phyloP scores from a whole-genome alignment of 2,329 filamentous ascomycete species.

The Cladosporium sp. region DNA sequence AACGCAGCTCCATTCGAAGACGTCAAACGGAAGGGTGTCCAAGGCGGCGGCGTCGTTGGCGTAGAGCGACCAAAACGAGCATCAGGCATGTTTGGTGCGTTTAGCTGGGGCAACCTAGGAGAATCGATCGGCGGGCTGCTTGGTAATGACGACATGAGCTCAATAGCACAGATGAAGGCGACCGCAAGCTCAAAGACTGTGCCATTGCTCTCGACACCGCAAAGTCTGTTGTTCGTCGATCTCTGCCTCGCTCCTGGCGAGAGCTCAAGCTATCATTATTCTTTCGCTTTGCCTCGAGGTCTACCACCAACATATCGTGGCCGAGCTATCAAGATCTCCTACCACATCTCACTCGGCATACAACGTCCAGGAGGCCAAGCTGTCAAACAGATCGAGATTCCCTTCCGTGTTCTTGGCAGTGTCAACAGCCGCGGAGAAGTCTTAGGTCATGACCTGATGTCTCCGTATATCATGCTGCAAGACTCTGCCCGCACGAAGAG shows the following conservation, averaged over 20 bases:
- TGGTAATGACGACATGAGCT: constrained; percentile 83
- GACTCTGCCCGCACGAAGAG: constrained; percentile 64
- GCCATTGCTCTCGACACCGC: constrained; percentile 87
- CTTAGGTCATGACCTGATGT: constrained; percentile 89
- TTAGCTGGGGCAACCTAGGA: constrained; percentile 85
- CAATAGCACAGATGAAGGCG: constrained; percentile 91
- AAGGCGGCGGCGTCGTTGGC: constrained; percentile 77
- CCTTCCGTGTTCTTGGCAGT: constrained; percentile 88
- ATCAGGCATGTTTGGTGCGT: constrained; percentile 73
- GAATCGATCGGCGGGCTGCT: constrained; percentile 84
- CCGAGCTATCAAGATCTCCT: constrained; percentile 88
- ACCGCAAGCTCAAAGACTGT: constrained; percentile 81
- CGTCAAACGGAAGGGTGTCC: constrained; percentile 90
- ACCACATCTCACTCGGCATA: constrained; percentile 86
- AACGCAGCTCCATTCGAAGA: constrained; percentile 89
- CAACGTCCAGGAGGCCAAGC: constrained; percentile 78
- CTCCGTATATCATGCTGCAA: constrained; percentile 81
- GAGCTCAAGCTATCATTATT: constrained; percentile 80
- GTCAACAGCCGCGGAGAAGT: constrained; percentile 87
- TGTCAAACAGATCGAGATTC: constrained; percentile 84
- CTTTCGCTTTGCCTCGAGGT: constrained; percentile 78
- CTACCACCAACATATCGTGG: constrained; percentile 89
- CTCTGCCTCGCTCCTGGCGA: constrained; percentile 82
- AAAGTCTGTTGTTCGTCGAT: constrained; percentile 94
- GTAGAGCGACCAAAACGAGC: constrained; percentile 67